phyloP scores from a whole-genome alignment of 1,284 basidiomycete species.

The Ustilago hordei region DNA sequence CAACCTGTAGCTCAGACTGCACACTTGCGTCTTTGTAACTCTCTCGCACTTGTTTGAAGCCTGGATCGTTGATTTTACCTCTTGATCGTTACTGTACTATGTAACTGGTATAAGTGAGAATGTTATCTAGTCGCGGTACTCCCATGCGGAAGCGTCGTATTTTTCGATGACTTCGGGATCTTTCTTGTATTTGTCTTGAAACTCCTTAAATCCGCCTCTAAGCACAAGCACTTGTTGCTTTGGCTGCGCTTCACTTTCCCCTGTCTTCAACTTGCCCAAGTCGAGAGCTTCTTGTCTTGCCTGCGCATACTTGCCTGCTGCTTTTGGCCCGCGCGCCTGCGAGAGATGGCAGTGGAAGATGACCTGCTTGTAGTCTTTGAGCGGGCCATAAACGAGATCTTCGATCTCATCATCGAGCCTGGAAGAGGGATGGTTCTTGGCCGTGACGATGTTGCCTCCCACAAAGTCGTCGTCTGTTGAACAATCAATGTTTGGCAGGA shows the following conservation, averaged over 20 bases:
- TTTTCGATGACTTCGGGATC: slow-evolving; percentile 65
- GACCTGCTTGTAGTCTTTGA: slow-evolving; percentile 62
- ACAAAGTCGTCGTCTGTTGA: slow-evolving; percentile 67
- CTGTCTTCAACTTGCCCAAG: slow-evolving; percentile 20
- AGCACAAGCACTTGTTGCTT: slow-evolving; percentile 68
- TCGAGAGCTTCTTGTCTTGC: slow-evolving; percentile 50
- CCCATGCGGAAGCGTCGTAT: slow-evolving; percentile 63
- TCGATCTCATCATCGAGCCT: slow-evolving; percentile 54
- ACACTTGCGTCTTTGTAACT: neutral
- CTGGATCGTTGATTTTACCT: too few relatives aligned
- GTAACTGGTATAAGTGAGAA: neutral
- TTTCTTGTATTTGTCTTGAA: slow-evolving; percentile 65
- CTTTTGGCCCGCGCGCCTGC: slow-evolving; percentile 69
- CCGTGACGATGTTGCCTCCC: slow-evolving; percentile 69
- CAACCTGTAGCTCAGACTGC: slow-evolving; percentile 16
- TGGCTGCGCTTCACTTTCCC: slow-evolving; percentile 1
- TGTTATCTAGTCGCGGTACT: slow-evolving; percentile 41
- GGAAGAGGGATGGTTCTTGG: slow-evolving; percentile 60
- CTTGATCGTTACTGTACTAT: neutral
- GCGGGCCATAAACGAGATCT: slow-evolving; percentile 56
- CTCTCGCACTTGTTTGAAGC: neutral
- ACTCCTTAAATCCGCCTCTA: slow-evolving; percentile 68
- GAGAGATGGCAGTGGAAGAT: slow-evolving; percentile 70
- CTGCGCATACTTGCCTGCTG: slow-evolving; percentile 68
- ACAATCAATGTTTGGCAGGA: neutral